Evolutionary conservation across 495 filamentous ascomycete genomes (phyloP).

Genomic region (Elaphomyces granulatus): DNA sequence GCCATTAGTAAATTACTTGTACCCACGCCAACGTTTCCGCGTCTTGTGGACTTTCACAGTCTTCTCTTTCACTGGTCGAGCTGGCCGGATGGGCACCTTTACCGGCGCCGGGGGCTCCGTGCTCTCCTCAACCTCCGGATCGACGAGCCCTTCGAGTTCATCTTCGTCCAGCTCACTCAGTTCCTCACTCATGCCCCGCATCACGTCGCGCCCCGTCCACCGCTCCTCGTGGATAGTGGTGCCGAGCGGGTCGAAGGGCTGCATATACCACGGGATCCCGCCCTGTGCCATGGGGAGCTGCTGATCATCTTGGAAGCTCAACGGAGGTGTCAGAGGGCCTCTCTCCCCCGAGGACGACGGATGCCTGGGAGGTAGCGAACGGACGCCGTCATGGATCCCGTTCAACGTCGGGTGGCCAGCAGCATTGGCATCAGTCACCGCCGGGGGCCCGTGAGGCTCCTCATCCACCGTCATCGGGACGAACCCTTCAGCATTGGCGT

Average conservation of each 20-base stretch:
- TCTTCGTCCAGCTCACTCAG: constrained; percentile 82
- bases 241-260: constrained; percentile 63
- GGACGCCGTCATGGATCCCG: constrained; percentile 13
- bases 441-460: constrained; percentile 1
- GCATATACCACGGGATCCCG: constrained; percentile 79
- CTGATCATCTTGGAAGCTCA: constrained; percentile 35
- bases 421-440: neutral
- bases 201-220: constrained; percentile 60
- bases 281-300: constrained; percentile 48
- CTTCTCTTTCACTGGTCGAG: constrained; percentile 4
- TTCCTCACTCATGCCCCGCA: constrained; percentile 70
- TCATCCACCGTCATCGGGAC: constrained; percentile 1
- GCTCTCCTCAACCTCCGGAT: constrained; percentile 24
- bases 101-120: neutral
- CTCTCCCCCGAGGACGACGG: constrained; percentile 11
- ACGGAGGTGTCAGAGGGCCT: constrained; percentile 29
- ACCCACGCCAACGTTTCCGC: constrained; percentile 27
- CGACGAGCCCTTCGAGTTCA: constrained; percentile 52
- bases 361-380: constrained; percentile 29
- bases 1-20: constrained; percentile 16
- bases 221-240: constrained; percentile 63
- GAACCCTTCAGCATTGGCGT: neutral
- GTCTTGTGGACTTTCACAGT: constrained; percentile 23
- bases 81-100: neutral
- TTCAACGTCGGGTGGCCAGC: constrained; percentile 6